Evolutionary conservation across 805 yeast species (phyloP), one percentile per base, ranked within the genome.

Genomic region (Candida chauliodis): DNA sequence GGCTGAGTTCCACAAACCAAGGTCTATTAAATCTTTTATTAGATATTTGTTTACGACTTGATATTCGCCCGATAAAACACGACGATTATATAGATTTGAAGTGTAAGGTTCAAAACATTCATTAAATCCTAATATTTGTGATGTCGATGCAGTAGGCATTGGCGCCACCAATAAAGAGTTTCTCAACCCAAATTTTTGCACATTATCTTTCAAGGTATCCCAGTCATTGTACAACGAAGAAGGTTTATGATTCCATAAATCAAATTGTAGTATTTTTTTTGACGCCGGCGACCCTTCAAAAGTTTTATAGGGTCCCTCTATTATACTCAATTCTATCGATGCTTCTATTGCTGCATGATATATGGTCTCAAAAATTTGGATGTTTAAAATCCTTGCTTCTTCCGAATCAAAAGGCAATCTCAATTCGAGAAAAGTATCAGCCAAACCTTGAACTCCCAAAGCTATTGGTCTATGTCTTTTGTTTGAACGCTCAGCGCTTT

Each of bases 61-160:
- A 68, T 79, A 88, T 58, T 91, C 98, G 34, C 97, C 98, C 15
- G 96, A 84, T 7, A 88, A 66, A 5, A 89, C 96, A 56, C 98
- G 79, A 52, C 98, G 78, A 31, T 86, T 78, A 63, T 89, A 91
- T 53, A 91, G 79, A 64, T 91, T 91, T 15, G 96, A 88, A 6
- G 99, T 90, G 59, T 81, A 79, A 9, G 99, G 98, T 62, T 91
- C 99, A 60, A 91, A 91, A 63, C 97, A 90, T 66, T 91, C 98
- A 51, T 81, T 90, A 69, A 76, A 87, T 27, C 97, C 98, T 37
- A 91, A 70, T 36, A 91, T 90, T 67, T 89, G 97, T 3, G 98
- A 91, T 2, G 98, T 91, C 1, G 97, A 88, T 2, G 98, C 98
- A 13, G 98, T 91, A 30, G 98, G 98, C 98, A 91, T 91, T 37